Evolutionary conservation across 768 basidiomycete genomes (phyloP), one percentile per base, ranked within the genome.

Genomic region (Pholiota microspora): DNA sequence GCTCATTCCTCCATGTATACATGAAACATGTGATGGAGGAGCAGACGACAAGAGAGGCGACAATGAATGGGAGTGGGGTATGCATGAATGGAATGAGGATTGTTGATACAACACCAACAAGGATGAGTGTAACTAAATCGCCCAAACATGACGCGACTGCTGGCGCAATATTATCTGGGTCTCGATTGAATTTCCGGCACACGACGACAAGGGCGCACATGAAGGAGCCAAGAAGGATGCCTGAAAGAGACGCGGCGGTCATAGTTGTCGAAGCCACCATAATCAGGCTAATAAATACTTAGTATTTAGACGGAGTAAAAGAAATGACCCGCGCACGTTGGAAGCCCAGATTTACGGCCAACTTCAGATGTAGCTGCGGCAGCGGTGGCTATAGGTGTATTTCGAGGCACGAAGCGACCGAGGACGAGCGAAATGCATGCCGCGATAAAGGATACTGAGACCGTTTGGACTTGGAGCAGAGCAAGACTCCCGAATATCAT

Each of bases 111-210:
- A 73, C 53, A n/a, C 88, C 91, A 24, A 98, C 74, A 51, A 98
- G 84, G 55, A 85, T 78, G 45, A 99, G 83, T 0, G 96, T 96
- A 47, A 98, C 78, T 29, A 99, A 78, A 64, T 98, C 97, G 4
- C 97, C 96, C 2, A 98, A 78, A 62, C 92, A 93, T 2, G 93
- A 84, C 0, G 97, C 97, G 7, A 98, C 78, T 0, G 97, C 94
- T 0, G 97, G 92, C 1, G 95, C 90, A 60, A 98, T 95, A 68
- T 99, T 99, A 87, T 94, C 95, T 52, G 97, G 97, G 69, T 99
- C 89, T 36, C 87, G 81, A 4, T 86, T 82, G 57, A 80, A 83
- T 63, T 75, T 79, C 48, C 92, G 76, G 66, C 94, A 94, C 0
- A 89, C 49, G 18, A 98, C 78, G 46, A 98, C 82, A 25, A 98